A percentile compares a stretch with the other conserved stretches of the same genome.
These are phyloP conservation scores for Parathielavia appendiculata DNA, from an alignment of 495 filamentous ascomycete species.

Conservation along the genomic window DNA sequence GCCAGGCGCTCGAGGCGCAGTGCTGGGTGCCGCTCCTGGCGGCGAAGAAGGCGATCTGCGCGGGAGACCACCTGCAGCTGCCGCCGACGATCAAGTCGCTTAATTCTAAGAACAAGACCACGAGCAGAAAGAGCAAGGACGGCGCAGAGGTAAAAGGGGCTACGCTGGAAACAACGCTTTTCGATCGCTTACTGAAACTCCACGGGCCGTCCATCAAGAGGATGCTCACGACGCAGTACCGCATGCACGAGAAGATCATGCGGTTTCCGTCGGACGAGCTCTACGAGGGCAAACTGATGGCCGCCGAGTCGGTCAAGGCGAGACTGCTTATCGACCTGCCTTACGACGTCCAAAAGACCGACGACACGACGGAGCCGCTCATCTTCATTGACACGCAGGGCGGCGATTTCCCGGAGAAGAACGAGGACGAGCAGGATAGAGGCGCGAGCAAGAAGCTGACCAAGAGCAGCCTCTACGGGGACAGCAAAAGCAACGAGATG, in stretches of 20 bases:
- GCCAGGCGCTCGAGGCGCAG: conserved; percentile 92
- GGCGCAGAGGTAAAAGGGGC: conserved; percentile 34
- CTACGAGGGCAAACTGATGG: conserved; percentile 75
- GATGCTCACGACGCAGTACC: conserved; percentile 97
- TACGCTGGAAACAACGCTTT: conserved; percentile 80
- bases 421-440: conserved; percentile 28
- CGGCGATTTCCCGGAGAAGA: conserved; percentile 65
- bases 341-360: conserved; percentile 72
- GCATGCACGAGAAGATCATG: conserved; percentile 97
- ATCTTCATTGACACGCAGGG: conserved; percentile 97
- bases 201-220: conserved; percentile 82
- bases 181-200: conserved; percentile 77
- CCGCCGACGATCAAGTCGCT: conserved; percentile 89
- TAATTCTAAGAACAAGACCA: conserved; percentile 48
- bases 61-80: conserved; percentile 90
- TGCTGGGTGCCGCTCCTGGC: conserved; percentile 90
- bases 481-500: conserved; percentile 91
- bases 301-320: conserved; percentile 67
- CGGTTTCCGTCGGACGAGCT: conserved; percentile 83
- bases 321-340: conserved; percentile 73
- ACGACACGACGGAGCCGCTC: conserved; percentile 82
- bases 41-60: conserved; percentile 80
- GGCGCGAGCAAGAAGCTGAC: conserved; percentile 24
- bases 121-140: conserved; percentile 24
- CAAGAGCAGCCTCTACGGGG: conserved; percentile 54